Evolutionary conservation across 352 stramenopile species (phyloP).

Genomic region (Pythium sukuiense): DNA sequence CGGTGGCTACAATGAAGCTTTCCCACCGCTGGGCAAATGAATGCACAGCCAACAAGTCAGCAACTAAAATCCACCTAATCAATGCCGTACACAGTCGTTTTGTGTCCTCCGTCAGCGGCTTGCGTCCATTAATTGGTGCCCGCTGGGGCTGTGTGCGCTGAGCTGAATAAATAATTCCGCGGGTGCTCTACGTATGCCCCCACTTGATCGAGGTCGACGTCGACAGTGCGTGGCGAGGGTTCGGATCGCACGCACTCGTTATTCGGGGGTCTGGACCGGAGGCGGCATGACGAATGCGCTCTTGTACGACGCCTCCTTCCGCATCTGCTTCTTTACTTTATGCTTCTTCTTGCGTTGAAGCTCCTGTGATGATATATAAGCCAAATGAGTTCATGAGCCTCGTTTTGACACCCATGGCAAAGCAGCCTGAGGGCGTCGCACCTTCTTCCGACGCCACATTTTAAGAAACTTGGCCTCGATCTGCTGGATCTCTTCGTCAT

Average conservation of each 20-base stretch:
- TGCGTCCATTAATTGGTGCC: neutral
- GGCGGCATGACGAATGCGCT: constrained; percentile 23
- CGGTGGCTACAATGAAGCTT: constrained; percentile 65
- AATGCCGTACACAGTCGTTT: neutral
- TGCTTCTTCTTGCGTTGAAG: constrained; percentile 69
- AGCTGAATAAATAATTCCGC: constrained; percentile 7
- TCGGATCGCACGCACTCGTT: neutral
- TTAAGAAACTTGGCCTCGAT: constrained; percentile 57
- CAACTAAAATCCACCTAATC: neutral
- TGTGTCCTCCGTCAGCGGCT: neutral
- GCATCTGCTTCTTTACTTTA: constrained; percentile 70
- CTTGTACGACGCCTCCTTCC: constrained; percentile 47
- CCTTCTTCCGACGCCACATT: constrained; percentile 70
- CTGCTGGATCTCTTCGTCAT: constrained; percentile 45
- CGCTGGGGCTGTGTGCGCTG: neutral
- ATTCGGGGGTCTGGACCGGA: neutral
- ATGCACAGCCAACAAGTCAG: neutral
- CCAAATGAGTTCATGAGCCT: neutral
- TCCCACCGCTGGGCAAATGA: constrained; percentile 62
- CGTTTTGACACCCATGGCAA: neutral
- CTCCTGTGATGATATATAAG: constrained; percentile 35
- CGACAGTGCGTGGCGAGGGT: neutral
- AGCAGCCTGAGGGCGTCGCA: constrained; percentile 16
- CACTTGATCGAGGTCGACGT: neutral
- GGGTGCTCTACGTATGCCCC: neutral